A percentile compares a stretch with the other conserved stretches of the same genome.
phyloP scores from a whole-genome alignment of 345 rosid species.

The Mercurialis annua region DNA sequence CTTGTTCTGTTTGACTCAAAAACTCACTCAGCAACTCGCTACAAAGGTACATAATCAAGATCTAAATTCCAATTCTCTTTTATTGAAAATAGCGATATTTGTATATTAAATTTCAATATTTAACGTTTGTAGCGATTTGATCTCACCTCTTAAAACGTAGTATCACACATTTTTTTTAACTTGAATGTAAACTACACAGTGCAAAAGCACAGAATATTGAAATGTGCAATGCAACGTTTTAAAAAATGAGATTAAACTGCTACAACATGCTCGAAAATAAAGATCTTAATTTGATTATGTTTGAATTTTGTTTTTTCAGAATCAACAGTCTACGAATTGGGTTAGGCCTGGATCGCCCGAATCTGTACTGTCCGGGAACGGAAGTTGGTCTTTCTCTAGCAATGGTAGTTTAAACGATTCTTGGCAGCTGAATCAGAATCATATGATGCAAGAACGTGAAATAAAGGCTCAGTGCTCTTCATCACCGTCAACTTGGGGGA shows the following conservation, averaged over 20 bases:
- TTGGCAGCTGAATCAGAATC: constrained; percentile 15
- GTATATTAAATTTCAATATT: too few relatives aligned
- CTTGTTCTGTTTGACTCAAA: constrained; percentile 21
- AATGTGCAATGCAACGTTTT: too few relatives aligned
- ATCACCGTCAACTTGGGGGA: constrained; percentile 24
- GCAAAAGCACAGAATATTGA: too few relatives aligned
- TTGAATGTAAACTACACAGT: too few relatives aligned
- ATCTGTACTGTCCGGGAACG: constrained; percentile 26
- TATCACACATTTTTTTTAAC: too few relatives aligned
- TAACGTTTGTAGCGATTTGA: too few relatives aligned
- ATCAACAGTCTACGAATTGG: constrained; percentile 14
- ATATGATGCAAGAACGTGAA: constrained; percentile 16
- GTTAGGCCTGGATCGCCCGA: constrained; percentile 23
- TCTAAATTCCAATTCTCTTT: not conserved
- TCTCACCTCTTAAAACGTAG: too few relatives aligned
- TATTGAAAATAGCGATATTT: not conserved
- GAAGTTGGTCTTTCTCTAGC: constrained; percentile 26
- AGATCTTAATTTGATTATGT: not conserved
- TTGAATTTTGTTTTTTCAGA: not conserved
- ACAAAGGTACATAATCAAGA: not conserved
- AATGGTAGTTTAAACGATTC: constrained; percentile 27
- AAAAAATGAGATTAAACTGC: too few relatives aligned
- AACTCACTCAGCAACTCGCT: constrained; percentile 18
- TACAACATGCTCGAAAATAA: too few relatives aligned
- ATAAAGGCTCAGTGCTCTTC: constrained; percentile 20